Evolutionary conservation across 2,329 filamentous ascomycete species (phyloP).

Genomic region (Aureobasidium sp.): DNA sequence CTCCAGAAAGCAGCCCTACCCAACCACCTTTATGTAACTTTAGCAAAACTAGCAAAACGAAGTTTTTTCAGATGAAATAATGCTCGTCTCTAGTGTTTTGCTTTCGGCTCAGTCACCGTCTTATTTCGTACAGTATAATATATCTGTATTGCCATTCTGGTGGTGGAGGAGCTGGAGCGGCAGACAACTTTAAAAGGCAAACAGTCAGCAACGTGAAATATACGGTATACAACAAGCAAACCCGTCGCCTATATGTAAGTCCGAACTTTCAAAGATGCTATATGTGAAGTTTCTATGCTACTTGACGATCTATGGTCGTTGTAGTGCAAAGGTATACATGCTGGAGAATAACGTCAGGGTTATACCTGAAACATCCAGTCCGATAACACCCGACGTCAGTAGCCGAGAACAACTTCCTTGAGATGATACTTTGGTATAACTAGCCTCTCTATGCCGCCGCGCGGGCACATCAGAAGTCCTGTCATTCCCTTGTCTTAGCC

Average conservation of each 20-base stretch:
- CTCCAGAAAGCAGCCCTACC: background rate
- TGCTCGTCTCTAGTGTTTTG: background rate
- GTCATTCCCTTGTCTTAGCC: background rate
- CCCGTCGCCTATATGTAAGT: too few species aligned
- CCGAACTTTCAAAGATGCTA: too few species aligned
- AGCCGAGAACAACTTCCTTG: background rate
- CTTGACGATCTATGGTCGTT: background rate
- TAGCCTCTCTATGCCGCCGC: background rate
- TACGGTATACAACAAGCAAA: background rate
- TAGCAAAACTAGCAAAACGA: conserved; percentile 1
- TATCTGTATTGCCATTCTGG: too few species aligned
- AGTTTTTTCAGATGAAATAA: background rate
- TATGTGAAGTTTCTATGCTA: background rate
- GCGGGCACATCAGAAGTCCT: background rate
- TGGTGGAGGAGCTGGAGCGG: too few species aligned
- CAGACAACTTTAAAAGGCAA: too few species aligned
- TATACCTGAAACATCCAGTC: background rate
- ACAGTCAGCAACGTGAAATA: too few species aligned
- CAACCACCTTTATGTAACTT: conserved; percentile 6
- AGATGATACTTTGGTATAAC: background rate
- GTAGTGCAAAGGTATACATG: background rate
- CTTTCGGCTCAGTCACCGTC: too few species aligned
- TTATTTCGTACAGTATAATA: too few species aligned
- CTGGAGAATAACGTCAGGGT: background rate
- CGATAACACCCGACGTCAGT: background rate